Evolutionary conservation across 1,139 yeast species (phyloP).

Genomic region (Groenewaldozyma auringiensis): DNA sequence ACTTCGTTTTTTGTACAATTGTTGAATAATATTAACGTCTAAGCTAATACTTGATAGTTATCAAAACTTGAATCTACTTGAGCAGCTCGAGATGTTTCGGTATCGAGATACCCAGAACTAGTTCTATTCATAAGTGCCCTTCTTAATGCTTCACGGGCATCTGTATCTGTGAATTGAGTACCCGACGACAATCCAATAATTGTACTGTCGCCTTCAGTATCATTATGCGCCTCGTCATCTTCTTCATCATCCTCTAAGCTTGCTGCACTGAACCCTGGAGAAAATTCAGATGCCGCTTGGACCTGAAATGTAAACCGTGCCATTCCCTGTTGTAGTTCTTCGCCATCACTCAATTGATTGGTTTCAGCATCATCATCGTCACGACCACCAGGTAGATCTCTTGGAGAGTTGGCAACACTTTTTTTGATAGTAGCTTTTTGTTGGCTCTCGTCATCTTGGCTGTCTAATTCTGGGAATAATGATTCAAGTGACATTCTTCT

Average conservation of each 20-base stretch:
- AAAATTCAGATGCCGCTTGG: background rate
- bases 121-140: background rate
- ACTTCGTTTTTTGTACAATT: no score
- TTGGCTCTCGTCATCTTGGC: no score
- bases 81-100: background rate
- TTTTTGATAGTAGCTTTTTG: no score
- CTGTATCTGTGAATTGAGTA: background rate
- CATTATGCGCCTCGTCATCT: background rate
- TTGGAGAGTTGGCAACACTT: no score
- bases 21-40: no score
- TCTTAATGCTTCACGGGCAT: background rate
- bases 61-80: background rate
- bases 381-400: background rate
- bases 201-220: background rate
- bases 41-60: background rate
- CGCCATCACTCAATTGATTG: background rate
- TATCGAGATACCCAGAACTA: background rate
- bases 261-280: background rate
- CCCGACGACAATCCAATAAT: background rate
- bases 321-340: background rate
- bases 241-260: background rate
- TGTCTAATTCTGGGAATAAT: conserved; percentile 19
- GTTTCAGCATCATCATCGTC: conserved; percentile 2
- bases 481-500: conserved; percentile 19
- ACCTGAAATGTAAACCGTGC: background rate